Base-by-base conservation (phyloP, 352 stramenopile genomes). In the Pythium grandisporangium region DNA sequence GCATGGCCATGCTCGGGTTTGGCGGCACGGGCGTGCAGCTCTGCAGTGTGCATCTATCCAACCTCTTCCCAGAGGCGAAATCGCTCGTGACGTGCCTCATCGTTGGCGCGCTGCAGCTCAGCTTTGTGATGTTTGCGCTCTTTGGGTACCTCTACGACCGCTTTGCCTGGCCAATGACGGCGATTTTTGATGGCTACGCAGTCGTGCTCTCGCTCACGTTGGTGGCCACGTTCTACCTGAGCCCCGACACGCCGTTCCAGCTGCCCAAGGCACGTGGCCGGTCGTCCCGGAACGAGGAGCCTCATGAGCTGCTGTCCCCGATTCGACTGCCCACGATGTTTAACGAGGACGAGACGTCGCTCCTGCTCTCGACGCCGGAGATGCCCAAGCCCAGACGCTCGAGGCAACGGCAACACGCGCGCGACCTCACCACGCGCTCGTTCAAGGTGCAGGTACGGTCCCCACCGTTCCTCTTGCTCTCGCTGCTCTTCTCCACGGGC, bases 51-150 rank as follows among this genome's bases (percentile, higher is more conserved):
- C 74, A 88, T 40, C 58, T 88, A 32, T 84, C 74, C 20, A 88
- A 85, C 39, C 39, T 88, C 11, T 88, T 85, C 46, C 74, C 74
- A 2, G 64, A 79, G 33, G 61, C 66, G 11, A 82, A 72, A 24
- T 70, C 74, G 20, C 58, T 83, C 3, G 71, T 83, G 38, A 78
- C 74, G 16, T 81, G 66, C 48, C 70, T 82, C 39, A 83, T 88
- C 26, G 75, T 83, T 14, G 74, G 74, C 19, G 68, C 66, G 19
- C 55, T 88, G 25, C 69, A 84, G 44, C 45, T 88, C 35, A 84
- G 69, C 21, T 88, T 88, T 53, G 51, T 85, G 43, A 66, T 85
- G 34, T 85, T 88, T 53, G 71, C 72, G 40, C 42, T 84, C 26
- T 80, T 88, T 37, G 55, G 66, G 16, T 30, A 67, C 40, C 51